phyloP scores from a whole-genome alignment of 768 basidiomycete species.

The Mycena vitilis region DNA sequence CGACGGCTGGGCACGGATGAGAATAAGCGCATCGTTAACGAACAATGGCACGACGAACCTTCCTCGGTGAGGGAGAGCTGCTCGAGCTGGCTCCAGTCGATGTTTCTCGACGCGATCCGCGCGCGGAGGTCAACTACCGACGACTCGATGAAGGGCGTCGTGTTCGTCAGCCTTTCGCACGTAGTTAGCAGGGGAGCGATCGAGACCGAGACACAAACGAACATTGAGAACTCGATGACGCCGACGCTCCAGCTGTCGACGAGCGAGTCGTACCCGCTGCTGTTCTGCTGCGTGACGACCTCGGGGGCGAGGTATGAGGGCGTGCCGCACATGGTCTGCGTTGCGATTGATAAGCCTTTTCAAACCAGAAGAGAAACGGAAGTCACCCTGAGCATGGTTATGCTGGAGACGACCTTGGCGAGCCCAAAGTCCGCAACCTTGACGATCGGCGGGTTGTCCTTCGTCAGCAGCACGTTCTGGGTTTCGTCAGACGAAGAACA shows the following conservation, averaged over 20 bases:
- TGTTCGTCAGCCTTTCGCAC: conserved; percentile 73
- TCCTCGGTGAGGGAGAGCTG: conserved; percentile 35
- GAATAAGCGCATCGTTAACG: neutral
- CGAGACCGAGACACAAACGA: conserved; percentile 39
- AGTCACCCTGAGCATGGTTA: conserved; percentile 77
- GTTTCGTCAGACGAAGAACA: conserved; percentile 8
- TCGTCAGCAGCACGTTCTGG: conserved; percentile 90
- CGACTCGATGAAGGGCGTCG: conserved; percentile 85
- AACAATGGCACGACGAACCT: conserved; percentile 25
- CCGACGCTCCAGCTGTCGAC: conserved; percentile 99
- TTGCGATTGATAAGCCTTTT: conserved; percentile 5
- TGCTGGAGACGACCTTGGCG: conserved; percentile 88
- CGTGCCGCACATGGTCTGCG: conserved; percentile 94
- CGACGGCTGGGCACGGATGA: conserved; percentile 55
- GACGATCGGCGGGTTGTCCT: conserved; percentile 71
- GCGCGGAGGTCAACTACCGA: conserved; percentile 65
- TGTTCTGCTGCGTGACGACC: conserved; percentile 75
- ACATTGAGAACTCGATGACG: conserved; percentile 95
- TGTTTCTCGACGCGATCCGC: conserved; percentile 65
- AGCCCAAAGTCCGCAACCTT: conserved; percentile 98
- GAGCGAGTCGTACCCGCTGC: conserved; percentile 83
- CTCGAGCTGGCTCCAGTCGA: conserved; percentile 70
- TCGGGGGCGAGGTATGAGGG: conserved; percentile 95
- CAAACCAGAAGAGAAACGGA: neutral
- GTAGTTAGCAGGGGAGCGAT: conserved; percentile 26